Conservation (phyloP, 306 rosid genomes). For the Citrullus colocynthis region DNA sequence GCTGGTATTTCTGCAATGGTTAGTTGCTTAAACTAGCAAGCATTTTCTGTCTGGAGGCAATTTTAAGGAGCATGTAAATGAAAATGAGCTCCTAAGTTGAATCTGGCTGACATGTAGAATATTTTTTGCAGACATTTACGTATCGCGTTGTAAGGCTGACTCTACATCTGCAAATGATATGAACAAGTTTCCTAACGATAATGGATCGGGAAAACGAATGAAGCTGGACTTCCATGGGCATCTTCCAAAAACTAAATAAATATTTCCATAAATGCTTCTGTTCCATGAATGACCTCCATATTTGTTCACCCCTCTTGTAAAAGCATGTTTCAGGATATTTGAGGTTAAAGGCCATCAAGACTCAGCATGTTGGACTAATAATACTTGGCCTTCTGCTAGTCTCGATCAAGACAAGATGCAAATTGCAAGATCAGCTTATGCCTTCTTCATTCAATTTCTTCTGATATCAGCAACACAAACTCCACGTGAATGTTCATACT, state of each 20-base stretch:
- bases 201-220: slow-evolving; percentile 62
- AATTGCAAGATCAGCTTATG: not conserved
- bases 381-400: not conserved
- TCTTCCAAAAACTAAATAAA: slow-evolving; percentile 83
- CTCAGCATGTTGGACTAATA: not conserved
- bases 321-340: slow-evolving; percentile 13
- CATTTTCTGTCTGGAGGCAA: not conserved
- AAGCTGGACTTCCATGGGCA: slow-evolving; percentile 69
- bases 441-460: not conserved
- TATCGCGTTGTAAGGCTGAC: slow-evolving; percentile 55
- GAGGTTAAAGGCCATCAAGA: not conserved
- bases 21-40: not conserved
- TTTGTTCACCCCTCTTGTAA: slow-evolving; percentile 21
- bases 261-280: slow-evolving; percentile 72
- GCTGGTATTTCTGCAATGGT: not conserved
- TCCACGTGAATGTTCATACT: not conserved
- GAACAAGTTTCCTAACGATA: slow-evolving; percentile 44
- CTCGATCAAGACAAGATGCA: not conserved
- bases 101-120: slow-evolving; percentile 5
- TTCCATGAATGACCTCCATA: slow-evolving; percentile 43
- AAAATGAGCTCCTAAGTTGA: not conserved
- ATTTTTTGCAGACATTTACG: slow-evolving; percentile 49
- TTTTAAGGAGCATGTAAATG: not conserved
- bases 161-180: slow-evolving; percentile 40
- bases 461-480: not conserved